Percentiles rank a stretch among this genome's conserved stretches.
phyloP scores from a whole-genome alignment of 2,329 filamentous ascomycete species.

The Calonectria leucothoes region DNA sequence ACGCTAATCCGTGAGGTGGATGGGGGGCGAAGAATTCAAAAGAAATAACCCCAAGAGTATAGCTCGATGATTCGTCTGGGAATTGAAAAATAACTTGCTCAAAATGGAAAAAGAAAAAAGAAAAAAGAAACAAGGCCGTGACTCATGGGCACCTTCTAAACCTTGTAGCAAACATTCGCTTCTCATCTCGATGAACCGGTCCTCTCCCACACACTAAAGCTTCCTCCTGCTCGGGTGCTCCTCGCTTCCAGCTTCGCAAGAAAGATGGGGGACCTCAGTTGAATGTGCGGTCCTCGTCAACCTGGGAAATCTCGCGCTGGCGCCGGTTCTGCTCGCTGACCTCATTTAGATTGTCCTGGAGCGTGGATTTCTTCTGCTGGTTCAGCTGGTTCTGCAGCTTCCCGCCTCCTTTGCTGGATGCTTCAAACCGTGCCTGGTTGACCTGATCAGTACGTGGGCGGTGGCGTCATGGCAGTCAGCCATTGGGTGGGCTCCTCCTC shows the following conservation, averaged over 20 bases:
- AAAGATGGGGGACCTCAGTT: background rate
- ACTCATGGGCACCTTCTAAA: background rate
- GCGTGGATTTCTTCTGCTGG: constrained; percentile 40
- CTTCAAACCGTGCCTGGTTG: constrained; percentile 74
- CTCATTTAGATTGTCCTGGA: background rate
- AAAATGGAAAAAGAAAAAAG: background rate
- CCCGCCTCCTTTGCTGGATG: constrained; percentile 68
- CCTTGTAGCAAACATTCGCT: background rate
- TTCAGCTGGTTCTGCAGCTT: constrained; percentile 79
- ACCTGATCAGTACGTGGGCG: background rate
- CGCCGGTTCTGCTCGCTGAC: background rate
- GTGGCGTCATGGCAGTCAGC: background rate
- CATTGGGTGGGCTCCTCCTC: too few species aligned
- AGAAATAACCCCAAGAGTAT: background rate
- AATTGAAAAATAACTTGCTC: background rate
- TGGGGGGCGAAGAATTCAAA: background rate
- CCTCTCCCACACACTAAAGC: background rate
- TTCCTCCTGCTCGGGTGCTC: background rate
- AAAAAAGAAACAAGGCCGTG: background rate
- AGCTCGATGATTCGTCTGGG: background rate
- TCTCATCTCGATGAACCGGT: background rate
- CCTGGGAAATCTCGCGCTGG: background rate
- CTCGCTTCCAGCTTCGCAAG: background rate
- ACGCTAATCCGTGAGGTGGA: background rate
- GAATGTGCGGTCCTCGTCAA: background rate